A percentile compares a stretch with the other conserved stretches of the same genome.
Conservation (phyloP, 768 basidiomycete genomes). For the Mrakia hoshinonis region DNA sequence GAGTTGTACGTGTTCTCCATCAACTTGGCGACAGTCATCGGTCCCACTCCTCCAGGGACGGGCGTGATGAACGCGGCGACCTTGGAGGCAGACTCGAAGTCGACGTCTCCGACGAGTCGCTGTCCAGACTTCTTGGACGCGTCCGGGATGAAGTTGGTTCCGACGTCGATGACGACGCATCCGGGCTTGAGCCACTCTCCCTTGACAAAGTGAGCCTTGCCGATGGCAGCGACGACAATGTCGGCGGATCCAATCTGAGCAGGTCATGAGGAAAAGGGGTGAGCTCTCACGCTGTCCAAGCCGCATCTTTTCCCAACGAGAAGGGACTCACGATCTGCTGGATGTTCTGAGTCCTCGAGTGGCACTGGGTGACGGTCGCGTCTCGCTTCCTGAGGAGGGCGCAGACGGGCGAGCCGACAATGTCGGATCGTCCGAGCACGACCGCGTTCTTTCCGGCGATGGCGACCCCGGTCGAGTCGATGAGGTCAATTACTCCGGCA, state of each 20-base stretch:
- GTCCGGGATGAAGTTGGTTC: constrained; percentile 95
- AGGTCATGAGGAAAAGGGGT: not conserved
- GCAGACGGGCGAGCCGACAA: constrained; percentile 91
- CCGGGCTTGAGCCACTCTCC: constrained; percentile 94
- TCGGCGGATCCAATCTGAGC: constrained; percentile 78
- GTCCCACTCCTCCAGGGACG: constrained; percentile 96
- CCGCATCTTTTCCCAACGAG: not conserved
- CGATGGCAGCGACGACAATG: constrained; percentile 93
- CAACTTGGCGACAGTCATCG: constrained; percentile 98
- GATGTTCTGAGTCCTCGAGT: constrained; percentile 77
- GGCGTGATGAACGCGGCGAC: constrained; percentile 90
- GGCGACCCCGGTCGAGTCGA: constrained; percentile 73
- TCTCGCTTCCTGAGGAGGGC: constrained; percentile 81
- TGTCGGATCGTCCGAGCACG: constrained; percentile 92
- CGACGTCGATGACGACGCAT: constrained; percentile 92
- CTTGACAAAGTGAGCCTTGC: constrained; percentile 78
- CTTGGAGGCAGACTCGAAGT: constrained; percentile 63
- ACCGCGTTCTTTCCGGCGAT: constrained; percentile 72
- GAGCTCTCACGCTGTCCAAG: not conserved
- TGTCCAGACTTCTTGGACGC: constrained; percentile 86
- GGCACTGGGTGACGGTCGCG: constrained; percentile 96
- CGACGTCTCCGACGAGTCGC: constrained; percentile 91
- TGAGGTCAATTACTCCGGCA: constrained; percentile 76
- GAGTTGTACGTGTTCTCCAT: constrained; percentile 88
- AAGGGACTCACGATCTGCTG: constrained; percentile 56